These are phyloP conservation scores for Sherardia arvensis DNA, from an alignment of 257 asterid genomes.

Conservation along the genomic window DNA sequence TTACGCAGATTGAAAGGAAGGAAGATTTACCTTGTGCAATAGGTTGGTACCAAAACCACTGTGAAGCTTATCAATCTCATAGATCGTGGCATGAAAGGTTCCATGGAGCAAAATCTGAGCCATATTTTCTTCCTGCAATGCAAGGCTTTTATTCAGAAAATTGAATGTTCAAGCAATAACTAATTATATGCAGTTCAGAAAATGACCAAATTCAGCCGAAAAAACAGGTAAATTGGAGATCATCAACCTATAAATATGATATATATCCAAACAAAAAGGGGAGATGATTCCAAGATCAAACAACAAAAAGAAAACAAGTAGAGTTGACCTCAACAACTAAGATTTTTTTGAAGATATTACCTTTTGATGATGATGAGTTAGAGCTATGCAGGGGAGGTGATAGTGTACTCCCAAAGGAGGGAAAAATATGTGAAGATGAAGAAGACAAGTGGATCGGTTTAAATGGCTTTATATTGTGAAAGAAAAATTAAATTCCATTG, in stretches of 20 bases:
- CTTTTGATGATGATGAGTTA: neutral
- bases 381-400: neutral
- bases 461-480: neutral
- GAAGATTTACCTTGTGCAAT: slow-evolving; percentile 19
- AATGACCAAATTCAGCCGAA: neutral
- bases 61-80: slow-evolving; percentile 26
- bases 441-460: neutral
- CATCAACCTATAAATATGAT: neutral
- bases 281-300: neutral
- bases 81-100: slow-evolving; percentile 27
- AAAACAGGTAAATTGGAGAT: neutral
- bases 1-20: neutral
- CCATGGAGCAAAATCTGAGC: slow-evolving; percentile 33
- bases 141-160: slow-evolving; percentile 1
- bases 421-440: neutral
- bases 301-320: neutral
- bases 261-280: neutral
- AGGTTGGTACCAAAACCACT: slow-evolving; percentile 9
- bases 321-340: neutral
- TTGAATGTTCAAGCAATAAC: neutral
- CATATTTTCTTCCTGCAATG: slow-evolving; percentile 15
- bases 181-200: neutral
- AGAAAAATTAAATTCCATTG: neutral
- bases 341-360: neutral
- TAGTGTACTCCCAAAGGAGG: neutral